Conservation (phyloP, 306 rosid genomes). For the Ormosia emarginata region DNA sequence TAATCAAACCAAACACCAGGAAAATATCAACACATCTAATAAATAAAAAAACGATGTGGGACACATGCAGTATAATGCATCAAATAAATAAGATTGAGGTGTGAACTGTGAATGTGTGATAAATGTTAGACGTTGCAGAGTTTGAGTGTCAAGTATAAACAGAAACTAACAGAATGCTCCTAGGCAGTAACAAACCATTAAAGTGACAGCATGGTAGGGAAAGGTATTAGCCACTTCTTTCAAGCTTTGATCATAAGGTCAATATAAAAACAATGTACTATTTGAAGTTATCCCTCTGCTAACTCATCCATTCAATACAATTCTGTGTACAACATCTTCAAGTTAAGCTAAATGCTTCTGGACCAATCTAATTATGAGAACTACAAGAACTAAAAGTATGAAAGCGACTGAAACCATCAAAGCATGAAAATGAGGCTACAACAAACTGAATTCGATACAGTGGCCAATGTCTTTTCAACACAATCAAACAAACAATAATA, state of each 20-base stretch:
- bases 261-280: conserved; percentile 2
- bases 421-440: conserved; percentile 5
- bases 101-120: not conserved
- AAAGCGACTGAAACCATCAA: not conserved
- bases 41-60: not conserved
- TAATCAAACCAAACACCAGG: conserved; percentile 13
- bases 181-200: not conserved
- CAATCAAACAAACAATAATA: not conserved
- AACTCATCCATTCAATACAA: not conserved
- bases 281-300: not conserved
- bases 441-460: not conserved
- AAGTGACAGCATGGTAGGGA: not conserved
- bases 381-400: not conserved
- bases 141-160: not conserved
- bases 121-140: not conserved
- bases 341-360: not conserved
- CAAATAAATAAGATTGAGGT: not conserved
- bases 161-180: conserved; percentile 1
- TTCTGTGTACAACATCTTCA: not conserved
- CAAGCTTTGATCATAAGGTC: not conserved
- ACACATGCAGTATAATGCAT: conserved; percentile 7
- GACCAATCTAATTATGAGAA: conserved; percentile 3
- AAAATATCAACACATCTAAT: conserved; percentile 15
- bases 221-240: not conserved
- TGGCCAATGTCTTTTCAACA: conserved; percentile 4